Evolutionary conservation across 768 basidiomycete genomes (phyloP).

Genomic region (Floccularia luteovirens): DNA sequence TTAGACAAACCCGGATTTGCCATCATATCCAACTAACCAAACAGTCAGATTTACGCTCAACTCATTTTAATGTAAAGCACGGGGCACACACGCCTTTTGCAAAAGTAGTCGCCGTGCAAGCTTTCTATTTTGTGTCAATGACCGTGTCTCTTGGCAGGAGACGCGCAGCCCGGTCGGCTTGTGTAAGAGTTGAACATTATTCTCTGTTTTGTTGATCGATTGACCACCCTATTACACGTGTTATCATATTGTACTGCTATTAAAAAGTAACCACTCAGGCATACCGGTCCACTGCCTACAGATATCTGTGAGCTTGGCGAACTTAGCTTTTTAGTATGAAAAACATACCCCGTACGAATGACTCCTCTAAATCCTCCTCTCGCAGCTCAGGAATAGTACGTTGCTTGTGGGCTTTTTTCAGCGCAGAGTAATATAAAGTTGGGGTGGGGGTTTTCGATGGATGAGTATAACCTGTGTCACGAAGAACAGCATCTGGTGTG

Average conservation of each 20-base stretch:
- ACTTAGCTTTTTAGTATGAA: neutral
- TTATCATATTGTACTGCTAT: constrained; percentile 14
- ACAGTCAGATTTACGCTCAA: constrained; percentile 13
- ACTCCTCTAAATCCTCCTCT: constrained; percentile 82
- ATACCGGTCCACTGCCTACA: constrained; percentile 75
- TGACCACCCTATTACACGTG: constrained; percentile 66
- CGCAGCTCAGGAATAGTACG: constrained; percentile 59
- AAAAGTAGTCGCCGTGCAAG: constrained; percentile 65
- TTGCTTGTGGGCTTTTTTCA: constrained; percentile 61
- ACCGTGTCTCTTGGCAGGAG: constrained; percentile 84
- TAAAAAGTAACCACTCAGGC: constrained; percentile 19
- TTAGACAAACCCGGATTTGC: constrained; percentile 75
- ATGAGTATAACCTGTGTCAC: constrained; percentile 14
- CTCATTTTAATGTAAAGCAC: constrained; percentile 2
- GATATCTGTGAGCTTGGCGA: neutral
- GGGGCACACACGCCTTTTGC: constrained; percentile 58
- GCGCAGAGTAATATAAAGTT: constrained; percentile 52
- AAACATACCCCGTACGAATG: constrained; percentile 72
- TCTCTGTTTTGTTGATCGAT: constrained; percentile 91
- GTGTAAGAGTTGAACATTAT: constrained; percentile 86
- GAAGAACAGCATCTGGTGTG: constrained; percentile 29
- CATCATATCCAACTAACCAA: constrained; percentile 56
- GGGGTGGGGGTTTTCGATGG: constrained; percentile 16
- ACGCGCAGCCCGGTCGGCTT: constrained; percentile 85
- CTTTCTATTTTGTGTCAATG: constrained; percentile 70